Evolutionary conservation across 768 basidiomycete genomes (phyloP), one percentile per base, ranked within the genome.

Genomic region (Zangia roseola): DNA sequence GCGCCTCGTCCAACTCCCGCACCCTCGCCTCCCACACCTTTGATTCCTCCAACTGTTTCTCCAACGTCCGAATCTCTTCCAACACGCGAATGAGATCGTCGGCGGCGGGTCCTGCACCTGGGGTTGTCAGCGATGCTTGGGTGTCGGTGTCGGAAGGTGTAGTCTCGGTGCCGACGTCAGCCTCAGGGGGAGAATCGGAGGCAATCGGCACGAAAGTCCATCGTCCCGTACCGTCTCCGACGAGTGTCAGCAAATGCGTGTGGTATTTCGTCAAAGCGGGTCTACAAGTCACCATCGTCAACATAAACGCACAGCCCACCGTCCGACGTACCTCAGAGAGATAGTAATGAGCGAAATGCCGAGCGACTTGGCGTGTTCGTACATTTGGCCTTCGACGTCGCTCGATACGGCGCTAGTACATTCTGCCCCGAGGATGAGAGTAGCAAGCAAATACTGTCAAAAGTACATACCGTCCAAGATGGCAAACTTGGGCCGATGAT

Each of bases 381-480:
- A 98, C 91, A 98, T 94, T 55, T 82, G 75, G 0, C 94, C 94
- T 65, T 98, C 94, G 19, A 97, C 94, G 63, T 98, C 95, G 53
- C 89, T 91, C 12, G 92, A 94, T 10, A 98, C 92, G 1, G 94
- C 95, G 47, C 88, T 91, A 6, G 94, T 97, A 67, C 93, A 97
- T 62, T 98, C 94, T 88, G 61, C 40, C 9, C 48, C 12, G 14
- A 17, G 14, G 5, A 54, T 47, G 24, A 56, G 53, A 14, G 5
- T 28, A 25, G 3, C 2, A 1, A 36, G 4, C 13, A 0, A 24
- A 26, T n/a, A 23, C 19, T 7, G 30, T 26, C 39, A 10, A 10
- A 19, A 45, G 9, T 10, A 69, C 84, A 49, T 54, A 92, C 91
- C 90, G 68, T 94, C 92, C 52, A 94, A 71, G 13, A 95, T 78